Evolutionary conservation across 1,284 basidiomycete genomes (phyloP), one percentile per base, ranked within the genome.

Genomic region (Naganishia sp.): DNA sequence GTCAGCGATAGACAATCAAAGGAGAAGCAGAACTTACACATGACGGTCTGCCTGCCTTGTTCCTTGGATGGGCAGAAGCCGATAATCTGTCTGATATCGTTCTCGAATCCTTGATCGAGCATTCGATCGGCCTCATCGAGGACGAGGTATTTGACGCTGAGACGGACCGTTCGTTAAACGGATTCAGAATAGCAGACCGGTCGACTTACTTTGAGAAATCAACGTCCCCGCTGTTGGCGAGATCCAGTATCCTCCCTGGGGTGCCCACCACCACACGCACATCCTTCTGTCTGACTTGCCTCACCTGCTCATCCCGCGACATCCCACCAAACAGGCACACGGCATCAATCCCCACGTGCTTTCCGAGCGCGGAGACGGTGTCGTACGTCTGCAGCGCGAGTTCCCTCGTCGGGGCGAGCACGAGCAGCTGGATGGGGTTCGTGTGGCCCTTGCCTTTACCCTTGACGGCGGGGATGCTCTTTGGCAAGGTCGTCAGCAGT

Each of bases 51-150:
- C 44, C 92, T 84, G 64, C 86, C 83, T 15, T 80, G 78, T 13
- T 83, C 82, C 60, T 75, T 72, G 71, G 85, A 85, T 71, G 88
- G 88, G 36, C 89, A 88, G 73, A 86, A 84, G 9, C 86, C 88
- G 69, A 99, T 94, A 74, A 99, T 99, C 66, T 85, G 86, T 56
- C 93, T 85, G 71, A 99, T 98, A 78, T 99, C 96, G 74, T 97
- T 96, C 81, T 99, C 96, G 79, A 99, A 99, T 0, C 96, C 96
- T 75, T 90, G 94, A 79, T 99, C 96, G 55, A 99, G 83, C 95
- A 99, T 98, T 54, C 95, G 86, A 81, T 99, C 95, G 1, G 95
- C 95, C 81, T 99, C 95, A 75, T 99, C 96, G 48, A 99, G 82
- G 0, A 98, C 95, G 18, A 98, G 83, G 82, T 94, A 98, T 57